phyloP scores from a whole-genome alignment of 169 alveolate genomes.

The Plasmodium chabaudi region DNA sequence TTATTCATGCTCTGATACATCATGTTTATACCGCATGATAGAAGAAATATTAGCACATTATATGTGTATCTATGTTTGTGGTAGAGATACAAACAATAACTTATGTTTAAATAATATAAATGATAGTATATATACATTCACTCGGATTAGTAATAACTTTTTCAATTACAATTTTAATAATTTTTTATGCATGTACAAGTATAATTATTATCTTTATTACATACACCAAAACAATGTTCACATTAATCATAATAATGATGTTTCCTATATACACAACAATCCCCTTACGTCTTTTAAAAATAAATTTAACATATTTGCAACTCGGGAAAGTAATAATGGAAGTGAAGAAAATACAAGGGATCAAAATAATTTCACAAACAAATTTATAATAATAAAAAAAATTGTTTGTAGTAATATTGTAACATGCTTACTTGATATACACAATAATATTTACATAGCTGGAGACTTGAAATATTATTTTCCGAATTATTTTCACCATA shows the following conservation, averaged over 20 bases:
- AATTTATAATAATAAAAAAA: constrained; percentile 69
- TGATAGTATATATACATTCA: constrained; percentile 62
- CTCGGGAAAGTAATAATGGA: constrained; percentile 26
- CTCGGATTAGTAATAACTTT: constrained; percentile 50
- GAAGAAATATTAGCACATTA: constrained; percentile 71
- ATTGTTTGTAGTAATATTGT: constrained; percentile 71
- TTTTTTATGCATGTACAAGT: constrained; percentile 57
- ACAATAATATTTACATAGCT: constrained; percentile 41
- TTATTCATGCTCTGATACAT: constrained; percentile 66
- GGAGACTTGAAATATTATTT: constrained; percentile 65
- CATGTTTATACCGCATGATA: constrained; percentile 60
- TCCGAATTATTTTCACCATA: constrained; percentile 64
- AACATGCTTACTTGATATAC: constrained; percentile 57
- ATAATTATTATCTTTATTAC: constrained; percentile 65
- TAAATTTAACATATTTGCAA: constrained; percentile 37
- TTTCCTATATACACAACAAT: constrained; percentile 37
- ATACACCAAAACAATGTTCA: constrained; percentile 64
- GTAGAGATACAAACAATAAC: constrained; percentile 73
- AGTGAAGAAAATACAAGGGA: constrained; percentile 28
- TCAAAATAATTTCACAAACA: constrained; percentile 57
- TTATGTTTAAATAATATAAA: constrained; percentile 57
- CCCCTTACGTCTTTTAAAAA: constrained; percentile 69
- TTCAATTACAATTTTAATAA: constrained; percentile 65
- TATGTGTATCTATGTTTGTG: constrained; percentile 73
- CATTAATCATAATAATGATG: constrained; percentile 60